Evolutionary conservation across 495 filamentous ascomycete genomes (phyloP).

Genomic region (Annulohypoxylon stygium): DNA sequence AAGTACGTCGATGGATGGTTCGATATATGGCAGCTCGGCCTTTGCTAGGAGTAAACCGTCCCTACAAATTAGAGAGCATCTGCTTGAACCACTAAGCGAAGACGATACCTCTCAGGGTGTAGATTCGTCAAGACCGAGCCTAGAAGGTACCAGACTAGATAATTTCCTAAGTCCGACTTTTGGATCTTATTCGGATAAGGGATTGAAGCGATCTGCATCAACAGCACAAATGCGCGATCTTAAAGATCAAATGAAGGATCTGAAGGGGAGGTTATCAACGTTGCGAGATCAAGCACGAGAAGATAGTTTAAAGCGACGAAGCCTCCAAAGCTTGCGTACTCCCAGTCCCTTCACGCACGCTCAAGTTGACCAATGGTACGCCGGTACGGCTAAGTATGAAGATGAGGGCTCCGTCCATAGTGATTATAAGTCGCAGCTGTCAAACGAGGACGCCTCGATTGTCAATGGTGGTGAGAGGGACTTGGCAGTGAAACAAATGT

Average conservation of each 20-base stretch:
- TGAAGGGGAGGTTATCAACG: constrained; percentile 90
- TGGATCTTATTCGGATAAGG: constrained; percentile 54
- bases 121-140: constrained; percentile 43
- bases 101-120: constrained; percentile 51
- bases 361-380: constrained; percentile 76
- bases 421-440: constrained; percentile 46
- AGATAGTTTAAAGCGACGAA: constrained; percentile 84
- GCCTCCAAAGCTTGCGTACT: constrained; percentile 84
- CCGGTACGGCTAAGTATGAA: constrained; percentile 57
- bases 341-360: constrained; percentile 87
- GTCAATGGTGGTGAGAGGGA: constrained; percentile 41
- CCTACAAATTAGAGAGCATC: constrained; percentile 34
- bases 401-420: constrained; percentile 38
- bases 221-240: constrained; percentile 83
- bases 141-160: constrained; percentile 51
- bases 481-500: constrained; percentile 22
- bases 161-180: constrained; percentile 57
- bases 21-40: constrained; percentile 28
- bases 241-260: constrained; percentile 91
- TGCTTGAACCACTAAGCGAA: constrained; percentile 57
- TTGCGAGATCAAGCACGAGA: constrained; percentile 85
- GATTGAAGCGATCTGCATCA: constrained; percentile 65
- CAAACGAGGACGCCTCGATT: constrained; percentile 55
- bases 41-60: constrained; percentile 40
- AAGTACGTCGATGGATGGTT: constrained; percentile 28